A percentile compares a stretch with the other conserved stretches of the same genome.
These are phyloP conservation scores for Pseudozyma tsukubaensis DNA, from an alignment of 1,284 basidiomycete genomes.

Conservation along the genomic window DNA sequence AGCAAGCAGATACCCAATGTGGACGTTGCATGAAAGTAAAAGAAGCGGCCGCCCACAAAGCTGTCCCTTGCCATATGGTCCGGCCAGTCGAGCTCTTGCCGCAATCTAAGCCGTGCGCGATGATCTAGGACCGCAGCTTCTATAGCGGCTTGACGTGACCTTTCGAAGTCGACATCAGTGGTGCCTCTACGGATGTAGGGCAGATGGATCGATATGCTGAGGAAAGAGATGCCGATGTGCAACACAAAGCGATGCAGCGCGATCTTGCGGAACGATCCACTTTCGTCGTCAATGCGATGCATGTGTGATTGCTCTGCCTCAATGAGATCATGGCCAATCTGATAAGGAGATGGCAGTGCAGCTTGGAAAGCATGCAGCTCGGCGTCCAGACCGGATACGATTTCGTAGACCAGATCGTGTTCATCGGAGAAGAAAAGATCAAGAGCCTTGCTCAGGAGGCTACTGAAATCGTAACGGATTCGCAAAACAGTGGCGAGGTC, in stretches of 20 bases:
- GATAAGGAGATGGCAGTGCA: slow-evolving; percentile 4
- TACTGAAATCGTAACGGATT: slow-evolving; percentile 13
- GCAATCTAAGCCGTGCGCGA: slow-evolving; percentile 5
- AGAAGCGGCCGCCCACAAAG: slow-evolving; percentile 30
- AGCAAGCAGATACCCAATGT: slow-evolving; percentile 26
- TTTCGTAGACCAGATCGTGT: slow-evolving; percentile 13
- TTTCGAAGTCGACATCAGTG: slow-evolving; percentile 12
- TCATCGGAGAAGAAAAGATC: slow-evolving; percentile 17
- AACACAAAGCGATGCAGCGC: slow-evolving; percentile 21
- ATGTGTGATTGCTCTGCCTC: not conserved
- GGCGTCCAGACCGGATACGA: slow-evolving; percentile 8
- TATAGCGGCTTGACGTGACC: slow-evolving; percentile 16
- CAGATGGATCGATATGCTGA: slow-evolving; percentile 23
- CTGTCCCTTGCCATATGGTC: slow-evolving; percentile 14
- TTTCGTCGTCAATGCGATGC: not conserved
- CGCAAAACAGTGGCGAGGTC: slow-evolving; percentile 7
- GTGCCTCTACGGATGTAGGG: slow-evolving; percentile 26
- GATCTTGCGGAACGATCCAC: slow-evolving; percentile 12
- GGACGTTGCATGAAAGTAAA: slow-evolving; percentile 35
- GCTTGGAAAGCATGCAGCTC: slow-evolving; percentile 9
- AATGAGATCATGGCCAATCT: not conserved
- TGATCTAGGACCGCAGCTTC: slow-evolving; percentile 17
- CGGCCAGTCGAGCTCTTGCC: slow-evolving; percentile 13
- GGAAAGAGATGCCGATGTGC: slow-evolving; percentile 15
- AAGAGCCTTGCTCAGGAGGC: slow-evolving; percentile 12